A percentile compares a stretch with the other conserved stretches of the same genome.
Evolutionary conservation across 192 early-diverging fungal genomes (phyloP).

Genomic region (Entophlyctis luteolus): DNA sequence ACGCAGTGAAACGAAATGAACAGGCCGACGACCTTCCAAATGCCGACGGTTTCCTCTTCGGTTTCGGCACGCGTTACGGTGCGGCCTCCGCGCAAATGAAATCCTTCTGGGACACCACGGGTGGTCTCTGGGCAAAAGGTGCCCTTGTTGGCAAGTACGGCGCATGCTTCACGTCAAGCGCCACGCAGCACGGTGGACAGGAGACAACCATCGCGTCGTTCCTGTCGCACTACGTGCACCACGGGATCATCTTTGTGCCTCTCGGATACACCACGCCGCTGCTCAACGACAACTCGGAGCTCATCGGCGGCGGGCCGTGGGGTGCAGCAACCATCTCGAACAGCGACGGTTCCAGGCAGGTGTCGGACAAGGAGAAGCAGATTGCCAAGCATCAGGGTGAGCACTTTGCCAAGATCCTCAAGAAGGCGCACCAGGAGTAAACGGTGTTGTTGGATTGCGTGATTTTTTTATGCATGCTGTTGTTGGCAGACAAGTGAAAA

Average conservation of each 20-base stretch:
- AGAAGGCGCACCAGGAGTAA: slow-evolving; percentile 4
- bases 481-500: too few species aligned
- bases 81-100: slow-evolving; percentile 72
- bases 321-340: slow-evolving; percentile 65
- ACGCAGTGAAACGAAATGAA: background rate
- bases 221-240: slow-evolving; percentile 68
- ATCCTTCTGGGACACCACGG: slow-evolving; percentile 64
- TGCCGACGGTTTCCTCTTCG: slow-evolving; percentile 68
- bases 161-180: slow-evolving; percentile 71
- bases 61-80: slow-evolving; percentile 65
- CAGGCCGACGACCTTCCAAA: slow-evolving; percentile 49
- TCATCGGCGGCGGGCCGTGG: slow-evolving; percentile 64
- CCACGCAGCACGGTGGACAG: slow-evolving; percentile 74
- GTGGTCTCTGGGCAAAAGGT: slow-evolving; percentile 50
- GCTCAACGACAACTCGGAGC: slow-evolving; percentile 56
- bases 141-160: slow-evolving; percentile 68
- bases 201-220: slow-evolving; percentile 68
- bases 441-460: too few species aligned
- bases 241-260: slow-evolving; percentile 76
- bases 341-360: slow-evolving; percentile 63
- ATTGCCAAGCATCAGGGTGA: slow-evolving; percentile 45
- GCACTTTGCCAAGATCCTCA: slow-evolving; percentile 35
- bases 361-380: slow-evolving; percentile 55
- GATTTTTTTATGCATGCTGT: too few species aligned
- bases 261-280: slow-evolving; percentile 38